Base-by-base conservation (phyloP, 306 rosid genomes). In the Amphicarpaea edgeworthii region DNA sequence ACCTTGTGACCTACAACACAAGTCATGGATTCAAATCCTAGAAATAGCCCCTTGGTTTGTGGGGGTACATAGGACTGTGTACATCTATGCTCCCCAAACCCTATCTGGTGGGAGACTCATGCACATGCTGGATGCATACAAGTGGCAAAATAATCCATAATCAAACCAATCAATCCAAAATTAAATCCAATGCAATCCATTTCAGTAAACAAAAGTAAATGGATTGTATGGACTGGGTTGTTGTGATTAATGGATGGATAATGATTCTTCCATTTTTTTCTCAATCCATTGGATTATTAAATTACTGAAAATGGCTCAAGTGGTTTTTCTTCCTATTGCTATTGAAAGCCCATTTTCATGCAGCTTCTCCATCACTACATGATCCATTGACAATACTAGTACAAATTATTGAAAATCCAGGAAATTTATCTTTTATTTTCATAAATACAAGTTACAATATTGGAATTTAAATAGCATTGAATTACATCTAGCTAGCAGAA, bases 381-480 rank as follows among this genome's bases (percentile, higher is more conserved):
- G 6, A 43, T 43, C 50, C 50, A 43, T 43, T 43, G 16, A 12
- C 50, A 43, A 43, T 43, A 43, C 50, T 43, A 42, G 3, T 12
- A 4, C n/a, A 43, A 43, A 43, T 43, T 43, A 43, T 43, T 43
- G 7, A 43, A 43, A 43, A 51, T 30, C 53, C 46, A 64, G 68
- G 57, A 64, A 58, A 71, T 40, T 12, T 6, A 49, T 40, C 53
- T 46, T 64, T 70, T 46, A 50, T 49, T 70, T 75, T 70, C 73
- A 79, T 40, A 70, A 79, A 30, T 30, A 20, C 55, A 80, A 51
- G 51, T 72, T 68, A 64, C 46, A 67, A 17, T 5, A n/a, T n/a
- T n/a, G 30, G 54, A 66, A 68, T 77, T 34, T 73, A 70, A 68
- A 50, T 77, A 60, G 77, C 24, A 80, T 9, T 40, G 38, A 38